Base-by-base conservation (phyloP, 1,139 yeast genomes). In the Yamadazyma epiphylla region DNA sequence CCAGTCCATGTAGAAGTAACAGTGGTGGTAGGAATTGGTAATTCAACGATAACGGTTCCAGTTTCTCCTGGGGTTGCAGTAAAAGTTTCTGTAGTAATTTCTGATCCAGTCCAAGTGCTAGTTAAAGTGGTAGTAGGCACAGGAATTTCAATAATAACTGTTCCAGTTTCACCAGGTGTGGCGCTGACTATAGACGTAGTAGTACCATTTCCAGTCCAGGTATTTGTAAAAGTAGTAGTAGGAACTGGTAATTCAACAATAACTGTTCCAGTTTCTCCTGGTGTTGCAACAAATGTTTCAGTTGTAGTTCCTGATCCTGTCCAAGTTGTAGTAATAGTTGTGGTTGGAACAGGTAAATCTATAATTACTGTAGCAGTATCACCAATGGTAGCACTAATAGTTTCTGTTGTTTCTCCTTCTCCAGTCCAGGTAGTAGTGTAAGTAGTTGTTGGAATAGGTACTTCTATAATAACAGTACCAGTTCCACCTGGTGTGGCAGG, bases 201-300 rank as follows among this genome's bases (percentile, higher is more conserved):
- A 5, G 60, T 53, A 3, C 43, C 39, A 4, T 46, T 12, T 2
- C 53, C 59, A 7, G 53, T 43, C 43, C 49, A 51, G 13, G 64
- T 57, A 5, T 23, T 26, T 0, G 64, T 58, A 14, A 5, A 45
- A 36, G 34, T 28, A 15, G 24, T 21, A 5, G 36, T 35, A 11
- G 41, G 19, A 4, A 9, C 12, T 13, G 31, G 40, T 27, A 27
- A 24, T 4, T 24, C 28, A 19, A 25, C 13, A 8, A 28, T 28
- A 4, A 29, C 28, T n/a, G 11, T 15, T 9, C n/a, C 22, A 11
- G 12, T 17, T 22, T 15, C 15, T 24, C 20, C 30, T 19, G 11
- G 26, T 16, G 15, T 10, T 1, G 35, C 43, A 13, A 36, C 17
- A 3, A 17, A 13, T 2, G 26, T 24, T 12, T 11, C 4, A n/a